Percentiles rank a stretch among this genome's conserved stretches.
phyloP scores from a whole-genome alignment of 495 filamentous ascomycete species.

The Cenococcum geophilum region DNA sequence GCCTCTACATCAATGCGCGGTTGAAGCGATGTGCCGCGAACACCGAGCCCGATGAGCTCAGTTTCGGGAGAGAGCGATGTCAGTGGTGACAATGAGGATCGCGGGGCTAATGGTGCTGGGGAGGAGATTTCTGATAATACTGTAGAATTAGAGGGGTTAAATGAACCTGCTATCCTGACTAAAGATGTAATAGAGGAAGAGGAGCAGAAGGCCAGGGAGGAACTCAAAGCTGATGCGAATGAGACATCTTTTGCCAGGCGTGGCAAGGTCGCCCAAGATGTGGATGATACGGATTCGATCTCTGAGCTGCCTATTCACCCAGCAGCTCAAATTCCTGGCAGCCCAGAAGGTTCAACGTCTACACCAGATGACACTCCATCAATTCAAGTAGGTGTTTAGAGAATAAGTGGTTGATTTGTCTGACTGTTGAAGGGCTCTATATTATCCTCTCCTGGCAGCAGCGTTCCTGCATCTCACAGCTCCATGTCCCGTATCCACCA shows the following conservation, averaged over 20 bases:
- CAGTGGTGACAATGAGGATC: slow-evolving; percentile 32
- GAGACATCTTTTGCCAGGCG: slow-evolving; percentile 21
- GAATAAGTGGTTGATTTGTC: background rate
- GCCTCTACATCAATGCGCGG: slow-evolving; percentile 12
- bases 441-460: slow-evolving; percentile 70
- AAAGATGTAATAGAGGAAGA: slow-evolving; percentile 17
- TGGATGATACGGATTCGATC: slow-evolving; percentile 2
- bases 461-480: slow-evolving; percentile 45
- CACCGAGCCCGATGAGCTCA: slow-evolving; percentile 40
- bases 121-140: slow-evolving; percentile 12
- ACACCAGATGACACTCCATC: slow-evolving; percentile 88
- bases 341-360: slow-evolving; percentile 47
- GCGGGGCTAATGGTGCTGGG: background rate
- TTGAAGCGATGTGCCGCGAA: slow-evolving; percentile 31
- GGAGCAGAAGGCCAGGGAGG: slow-evolving; percentile 9
- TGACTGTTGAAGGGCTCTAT: slow-evolving; percentile 60
- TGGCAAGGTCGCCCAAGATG: background rate
- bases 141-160: background rate
- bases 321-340: slow-evolving; percentile 6
- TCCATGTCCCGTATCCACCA: slow-evolving; percentile 50
- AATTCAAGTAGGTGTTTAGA: slow-evolving; percentile 56
- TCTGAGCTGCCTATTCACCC: slow-evolving; percentile 18
- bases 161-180: background rate
- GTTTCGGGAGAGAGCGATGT: slow-evolving; percentile 33
- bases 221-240: slow-evolving; percentile 13